phyloP scores from a whole-genome alignment of 805 yeast species.

The Metschnikowia noctiluminum region DNA sequence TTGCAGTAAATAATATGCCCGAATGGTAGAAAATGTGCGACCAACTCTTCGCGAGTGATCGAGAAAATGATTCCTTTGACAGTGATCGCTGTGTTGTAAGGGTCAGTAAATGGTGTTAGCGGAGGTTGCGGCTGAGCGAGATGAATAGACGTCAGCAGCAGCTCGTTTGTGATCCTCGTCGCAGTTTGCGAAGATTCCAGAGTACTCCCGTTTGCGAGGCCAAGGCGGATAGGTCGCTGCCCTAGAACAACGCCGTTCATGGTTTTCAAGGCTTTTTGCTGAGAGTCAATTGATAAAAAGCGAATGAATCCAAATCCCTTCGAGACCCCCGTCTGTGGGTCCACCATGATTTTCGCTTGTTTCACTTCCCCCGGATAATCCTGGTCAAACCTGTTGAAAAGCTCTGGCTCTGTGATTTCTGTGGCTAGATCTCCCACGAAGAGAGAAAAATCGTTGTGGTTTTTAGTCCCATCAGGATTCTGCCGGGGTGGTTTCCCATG shows the following conservation, averaged over 20 bases:
- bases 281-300: constrained; percentile 61
- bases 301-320: constrained; percentile 92
- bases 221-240: constrained; percentile 76
- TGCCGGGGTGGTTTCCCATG: not conserved
- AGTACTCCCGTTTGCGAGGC: constrained; percentile 36
- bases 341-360: constrained; percentile 76
- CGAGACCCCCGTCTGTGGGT: constrained; percentile 63
- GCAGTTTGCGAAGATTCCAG: constrained; percentile 4
- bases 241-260: constrained; percentile 78
- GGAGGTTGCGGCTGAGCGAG: constrained; percentile 50
- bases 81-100: constrained; percentile 72
- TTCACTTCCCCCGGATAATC: constrained; percentile 66
- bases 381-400: constrained; percentile 63
- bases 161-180: constrained; percentile 2
- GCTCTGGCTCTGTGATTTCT: constrained; percentile 63
- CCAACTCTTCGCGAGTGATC: constrained; percentile 60
- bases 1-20: constrained; percentile 44
- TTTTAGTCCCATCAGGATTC: constrained; percentile 1
- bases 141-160: constrained; percentile 15
- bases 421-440: constrained; percentile 85
- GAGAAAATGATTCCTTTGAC: constrained; percentile 62
- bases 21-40: constrained; percentile 57
- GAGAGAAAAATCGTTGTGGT: constrained; percentile 53
- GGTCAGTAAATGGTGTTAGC: constrained; percentile 68
- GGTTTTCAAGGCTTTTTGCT: constrained; percentile 67